Evolutionary conservation across 306 rosid genomes (phyloP), one percentile per base, ranked within the genome.

Genomic region (Rubus idaeus): DNA sequence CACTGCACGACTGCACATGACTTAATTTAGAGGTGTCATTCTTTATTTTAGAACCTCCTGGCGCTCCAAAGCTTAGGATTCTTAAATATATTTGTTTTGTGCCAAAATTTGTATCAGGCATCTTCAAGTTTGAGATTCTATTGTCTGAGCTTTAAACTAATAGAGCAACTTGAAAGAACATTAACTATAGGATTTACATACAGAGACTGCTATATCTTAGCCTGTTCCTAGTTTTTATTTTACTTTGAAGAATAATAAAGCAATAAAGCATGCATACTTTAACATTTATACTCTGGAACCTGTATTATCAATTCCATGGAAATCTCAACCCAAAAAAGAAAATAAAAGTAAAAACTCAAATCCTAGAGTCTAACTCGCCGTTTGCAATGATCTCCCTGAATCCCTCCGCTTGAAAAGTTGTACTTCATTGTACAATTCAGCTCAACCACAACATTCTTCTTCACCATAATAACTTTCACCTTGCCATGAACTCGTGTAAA

Each of bases 381-480:
- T 4, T 10, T 49, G 70, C 91, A 88, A 1, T 20, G 3, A n/a
- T 83, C 56, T 0, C 18, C 0, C 41, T 77, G 21, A 79, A 83
- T 74, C 26, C 0, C 67, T 10, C 6, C 0, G 55, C 58, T 85
- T 3, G 4, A 3, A n/a, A 39, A 0, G 21, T 85, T 73, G 80
- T 76, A 85, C 8, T 44, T 46, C 41, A 81, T 4, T 9, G 80
- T 81, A 47, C 91, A 88, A 41, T 74, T 83, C 71, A 83, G 47
- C 44, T 66, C 42, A 12, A 85, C 86, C 51, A 42, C 78, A 10
- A 79, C 80, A 6, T 40, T 47, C 53, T 71, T 88, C 75, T 81
- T 88, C 51, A 69, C 56, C 56, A 83, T 68, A 5, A 49, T 5
- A 30, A 85, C 62, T 57, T 79, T 83, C 35, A 88, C 89, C 64